Base-by-base conservation (phyloP, 2,329 filamentous ascomycete species). In the Ophiostoma australiae region DNA sequence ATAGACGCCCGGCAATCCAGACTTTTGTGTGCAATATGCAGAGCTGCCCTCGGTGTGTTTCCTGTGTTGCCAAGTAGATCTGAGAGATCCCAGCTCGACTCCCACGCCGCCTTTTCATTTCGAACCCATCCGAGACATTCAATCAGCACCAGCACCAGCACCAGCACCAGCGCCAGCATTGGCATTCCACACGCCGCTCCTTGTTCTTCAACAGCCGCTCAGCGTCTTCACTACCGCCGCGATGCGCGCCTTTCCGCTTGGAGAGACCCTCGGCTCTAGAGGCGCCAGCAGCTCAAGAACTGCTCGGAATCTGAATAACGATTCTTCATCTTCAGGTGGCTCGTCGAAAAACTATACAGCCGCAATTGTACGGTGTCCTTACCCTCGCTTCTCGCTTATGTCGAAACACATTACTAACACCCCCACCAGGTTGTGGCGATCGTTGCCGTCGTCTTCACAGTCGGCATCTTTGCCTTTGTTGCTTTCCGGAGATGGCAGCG, bases 401-500 rank as follows among this genome's bases (percentile, higher is more conserved):
- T n/a, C 48, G 8, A 7, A 11, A 7, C 11, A 33, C 11, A 33
- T 3, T 33, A 63, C 58, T 63, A 35, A 63, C 58, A 33, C 23
- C 11, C 58, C 33, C 61, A 68, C 33, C 61, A 68, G 66, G 20
- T 70, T 13, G 68, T 48, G 23, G 41, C 33, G 17, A 17, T 70
- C 3, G 23, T 72, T 8, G 65, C 27, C 3, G 68, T 31, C 17
- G 17, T 72, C 11, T 44, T 15, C 41, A 27, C 52, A 17, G 1
- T 58, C 27, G 58, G 37, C 11, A 58, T 74, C 4, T 55, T 67
- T 48, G 66, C 41, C n/a, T 69, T 41, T 27, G 2, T 74, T 4
- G 67, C n/a, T 5, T 73, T 52, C 52, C 63, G 63, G 0, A 67
- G 70, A 33, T 74, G 73, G 73, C 65, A 55, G 33, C 68, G 55